Evolutionary conservation across 768 basidiomycete genomes (phyloP).

Genomic region (Pulveroboletus ravenelii): DNA sequence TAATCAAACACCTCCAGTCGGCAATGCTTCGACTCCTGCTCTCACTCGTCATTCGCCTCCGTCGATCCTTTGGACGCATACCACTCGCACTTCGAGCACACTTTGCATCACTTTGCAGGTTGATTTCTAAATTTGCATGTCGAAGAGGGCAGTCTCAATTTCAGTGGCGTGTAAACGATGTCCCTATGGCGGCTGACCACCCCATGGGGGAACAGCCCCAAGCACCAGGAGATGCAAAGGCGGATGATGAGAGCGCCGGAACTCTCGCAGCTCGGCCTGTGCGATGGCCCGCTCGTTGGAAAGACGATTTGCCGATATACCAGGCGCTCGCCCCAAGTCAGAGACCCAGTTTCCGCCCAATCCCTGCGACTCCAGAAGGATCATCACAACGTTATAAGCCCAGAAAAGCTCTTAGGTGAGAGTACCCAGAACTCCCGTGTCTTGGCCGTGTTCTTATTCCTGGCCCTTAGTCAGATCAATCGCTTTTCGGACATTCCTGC

Average conservation of each 20-base stretch:
- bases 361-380: background rate
- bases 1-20: too few species aligned
- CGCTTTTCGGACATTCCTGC: background rate
- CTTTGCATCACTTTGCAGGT: conserved; percentile 1
- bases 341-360: too few species aligned
- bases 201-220: background rate
- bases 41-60: background rate
- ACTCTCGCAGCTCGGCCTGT: background rate
- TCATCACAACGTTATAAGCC: background rate
- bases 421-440: background rate
- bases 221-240: background rate
- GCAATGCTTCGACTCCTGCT: background rate
- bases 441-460: too few species aligned
- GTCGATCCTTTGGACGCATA: too few species aligned
- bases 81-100: background rate
- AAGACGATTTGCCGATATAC: background rate
- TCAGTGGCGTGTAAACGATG: background rate
- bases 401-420: background rate
- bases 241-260: background rate
- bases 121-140: background rate
- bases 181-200: background rate
- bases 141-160: background rate
- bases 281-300: background rate
- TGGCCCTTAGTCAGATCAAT: background rate
- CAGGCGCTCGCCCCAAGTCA: background rate